phyloP scores from a whole-genome alignment of 1,284 basidiomycete genomes.

The Meira nashicola region DNA sequence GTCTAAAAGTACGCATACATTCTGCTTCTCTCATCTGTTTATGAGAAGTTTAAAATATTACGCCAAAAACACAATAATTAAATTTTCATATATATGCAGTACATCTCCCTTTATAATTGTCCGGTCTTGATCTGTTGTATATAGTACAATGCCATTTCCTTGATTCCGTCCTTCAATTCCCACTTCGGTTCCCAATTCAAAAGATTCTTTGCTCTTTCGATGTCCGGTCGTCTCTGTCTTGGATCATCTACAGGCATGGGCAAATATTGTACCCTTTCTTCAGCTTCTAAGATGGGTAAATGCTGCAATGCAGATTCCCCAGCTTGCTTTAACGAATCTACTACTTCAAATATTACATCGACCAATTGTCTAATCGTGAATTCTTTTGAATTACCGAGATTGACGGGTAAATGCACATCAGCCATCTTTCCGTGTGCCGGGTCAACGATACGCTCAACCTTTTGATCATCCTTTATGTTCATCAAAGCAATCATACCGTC shows the following conservation, averaged over 20 bases:
- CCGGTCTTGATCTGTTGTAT: slow-evolving; percentile 31
- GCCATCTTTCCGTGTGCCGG: slow-evolving; percentile 6
- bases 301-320: neutral
- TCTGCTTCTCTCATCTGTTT: neutral
- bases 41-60: neutral
- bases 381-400: slow-evolving; percentile 89
- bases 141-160: slow-evolving; percentile 88
- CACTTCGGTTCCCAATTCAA: slow-evolving; percentile 90
- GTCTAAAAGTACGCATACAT: neutral
- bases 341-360: slow-evolving; percentile 39
- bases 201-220: slow-evolving; percentile 76
- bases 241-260: slow-evolving; percentile 69
- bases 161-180: slow-evolving; percentile 80
- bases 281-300: slow-evolving; percentile 52
- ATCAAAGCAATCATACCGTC: slow-evolving; percentile 54
- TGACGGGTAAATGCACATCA: slow-evolving; percentile 61
- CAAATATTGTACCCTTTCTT: slow-evolving; percentile 37
- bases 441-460: too few species aligned
- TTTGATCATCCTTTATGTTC: slow-evolving; percentile 24
- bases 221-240: slow-evolving; percentile 86
- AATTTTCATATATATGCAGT: neutral
- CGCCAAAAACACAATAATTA: neutral
- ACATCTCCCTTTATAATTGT: slow-evolving; percentile 10
- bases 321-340: slow-evolving; percentile 23
- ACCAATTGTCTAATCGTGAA: slow-evolving; percentile 69